Percentiles rank a stretch among this genome's conserved stretches.
Conservation (phyloP, 108 stramenopile species). For the Nannochloropsis gaditana region DNA sequence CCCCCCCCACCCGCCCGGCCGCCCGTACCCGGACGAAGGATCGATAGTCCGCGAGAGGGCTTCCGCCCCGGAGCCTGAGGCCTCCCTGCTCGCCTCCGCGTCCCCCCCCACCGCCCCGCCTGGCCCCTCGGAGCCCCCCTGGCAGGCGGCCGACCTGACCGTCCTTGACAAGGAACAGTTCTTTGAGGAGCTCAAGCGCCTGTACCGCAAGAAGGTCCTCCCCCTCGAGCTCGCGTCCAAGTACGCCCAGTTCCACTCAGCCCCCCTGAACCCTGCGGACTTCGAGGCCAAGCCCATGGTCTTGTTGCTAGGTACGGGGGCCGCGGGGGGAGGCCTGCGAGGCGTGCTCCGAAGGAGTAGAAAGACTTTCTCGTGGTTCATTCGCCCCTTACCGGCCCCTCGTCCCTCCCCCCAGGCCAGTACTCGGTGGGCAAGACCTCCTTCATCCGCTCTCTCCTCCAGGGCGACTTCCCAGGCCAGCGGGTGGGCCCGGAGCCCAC, state of each 20-base stretch:
- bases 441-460: constrained; percentile 58
- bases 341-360: neutral
- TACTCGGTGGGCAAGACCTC: constrained; percentile 67
- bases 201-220: constrained; percentile 53
- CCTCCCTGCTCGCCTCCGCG: neutral
- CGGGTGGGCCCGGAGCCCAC: constrained; percentile 98
- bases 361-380: neutral
- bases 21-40: neutral
- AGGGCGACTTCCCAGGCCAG: constrained; percentile 61
- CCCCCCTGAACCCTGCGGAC: constrained; percentile 59
- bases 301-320: constrained; percentile 62
- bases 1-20: neutral
- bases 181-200: constrained; percentile 52
- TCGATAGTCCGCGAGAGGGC: too few species aligned
- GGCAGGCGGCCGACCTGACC: constrained; percentile 16
- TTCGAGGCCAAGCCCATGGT: constrained; percentile 68
- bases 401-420: constrained; percentile 63
- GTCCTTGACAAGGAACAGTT: constrained; percentile 49
- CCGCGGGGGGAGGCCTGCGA: constrained; percentile 23
- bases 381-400: neutral
- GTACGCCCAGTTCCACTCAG: constrained; percentile 51
- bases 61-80: neutral
- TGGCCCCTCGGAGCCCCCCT: neutral
- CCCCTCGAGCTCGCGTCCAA: constrained; percentile 49
- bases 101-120: neutral